Evolutionary conservation across 2,329 filamentous ascomycete genomes (phyloP).

Genomic region (Xylariaceae sp.): DNA sequence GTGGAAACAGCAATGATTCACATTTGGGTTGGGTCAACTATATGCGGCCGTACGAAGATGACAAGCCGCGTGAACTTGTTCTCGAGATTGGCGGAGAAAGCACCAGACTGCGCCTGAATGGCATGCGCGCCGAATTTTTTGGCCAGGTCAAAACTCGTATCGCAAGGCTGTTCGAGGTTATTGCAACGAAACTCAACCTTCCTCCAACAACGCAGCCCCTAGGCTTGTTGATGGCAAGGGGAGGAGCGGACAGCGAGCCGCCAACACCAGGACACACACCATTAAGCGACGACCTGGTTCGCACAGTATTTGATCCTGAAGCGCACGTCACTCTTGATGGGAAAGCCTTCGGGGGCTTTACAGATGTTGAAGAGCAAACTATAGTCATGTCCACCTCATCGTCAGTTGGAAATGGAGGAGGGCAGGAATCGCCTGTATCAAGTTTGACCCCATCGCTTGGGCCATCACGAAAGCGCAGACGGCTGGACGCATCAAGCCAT

Average conservation of each 20-base stretch:
- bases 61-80: slow-evolving; percentile 67
- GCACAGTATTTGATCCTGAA: slow-evolving; percentile 58
- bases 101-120: slow-evolving; percentile 37
- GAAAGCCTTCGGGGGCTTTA: slow-evolving; percentile 37
- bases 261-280: slow-evolving; percentile 66
- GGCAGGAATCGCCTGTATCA: slow-evolving; percentile 31
- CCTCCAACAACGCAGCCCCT: slow-evolving; percentile 57
- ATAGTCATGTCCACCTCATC: slow-evolving; percentile 31
- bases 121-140: slow-evolving; percentile 68
- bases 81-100: slow-evolving; percentile 72
- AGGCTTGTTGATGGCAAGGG: slow-evolving; percentile 63
- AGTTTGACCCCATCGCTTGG: slow-evolving; percentile 26
- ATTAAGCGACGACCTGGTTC: slow-evolving; percentile 66
- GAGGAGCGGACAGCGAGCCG: slow-evolving; percentile 58
- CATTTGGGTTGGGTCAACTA: slow-evolving; percentile 64
- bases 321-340: slow-evolving; percentile 59
- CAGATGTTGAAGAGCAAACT: slow-evolving; percentile 24
- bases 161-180: slow-evolving; percentile 69
- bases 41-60: slow-evolving; percentile 80
- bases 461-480: slow-evolving; percentile 44
- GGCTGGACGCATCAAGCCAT: slow-evolving; percentile 34
- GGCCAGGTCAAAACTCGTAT: slow-evolving; percentile 67
- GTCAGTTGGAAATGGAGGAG: slow-evolving; percentile 29
- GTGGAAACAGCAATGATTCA: slow-evolving; percentile 24
- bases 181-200: slow-evolving; percentile 75